Base-by-base conservation (phyloP, 345 rosid genomes). In the Salix exigua region DNA sequence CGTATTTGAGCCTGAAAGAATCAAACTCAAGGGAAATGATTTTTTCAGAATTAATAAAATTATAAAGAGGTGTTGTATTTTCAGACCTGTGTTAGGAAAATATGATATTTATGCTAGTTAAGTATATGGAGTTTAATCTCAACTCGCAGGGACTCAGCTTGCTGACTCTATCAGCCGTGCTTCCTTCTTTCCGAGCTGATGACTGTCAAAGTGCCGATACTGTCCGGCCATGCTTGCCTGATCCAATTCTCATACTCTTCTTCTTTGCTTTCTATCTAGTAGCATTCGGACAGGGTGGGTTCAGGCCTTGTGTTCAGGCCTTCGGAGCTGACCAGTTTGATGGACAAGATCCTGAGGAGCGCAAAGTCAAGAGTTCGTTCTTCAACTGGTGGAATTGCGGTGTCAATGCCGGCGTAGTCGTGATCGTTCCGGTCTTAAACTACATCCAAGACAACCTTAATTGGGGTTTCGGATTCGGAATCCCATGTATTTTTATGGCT, bases 401-500 rank as follows among this genome's bases (percentile, higher is more conserved):
- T 12, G 12, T 62, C 26, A n/a, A 5, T 26, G 10, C 44, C 2
- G 68, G 58, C 17, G 11, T 12, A 16, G 19, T 62, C 13, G 3
- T 26, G 2, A 28, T 68, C 18, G 3, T 25, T 4, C 2, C 62
- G 18, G 18, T 68, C n/a, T 23, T 75, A 30, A 68, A 51, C 63
- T 80, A 75, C 69, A 76, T 80, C 61, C 79, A 80, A 72, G 83
- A 80, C 28, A 80, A 80, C 66, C 73, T 80, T 17, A 80, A 64
- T n/a, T 75, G 83, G 83, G 72, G 68, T n/a, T 55, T 80, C 4
- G 83, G 83, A 5, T 80, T 80, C 30, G 79, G 79, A 26, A 80
- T 80, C 67, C 83, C 83, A 44, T 80, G 83, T 46, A 7, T 66
- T 60, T 5, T 80, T 63, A 75, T 80, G 83, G 37, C 72, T 7